phyloP scores from a whole-genome alignment of 1,284 basidiomycete species.

The Entoloma clypeatum region DNA sequence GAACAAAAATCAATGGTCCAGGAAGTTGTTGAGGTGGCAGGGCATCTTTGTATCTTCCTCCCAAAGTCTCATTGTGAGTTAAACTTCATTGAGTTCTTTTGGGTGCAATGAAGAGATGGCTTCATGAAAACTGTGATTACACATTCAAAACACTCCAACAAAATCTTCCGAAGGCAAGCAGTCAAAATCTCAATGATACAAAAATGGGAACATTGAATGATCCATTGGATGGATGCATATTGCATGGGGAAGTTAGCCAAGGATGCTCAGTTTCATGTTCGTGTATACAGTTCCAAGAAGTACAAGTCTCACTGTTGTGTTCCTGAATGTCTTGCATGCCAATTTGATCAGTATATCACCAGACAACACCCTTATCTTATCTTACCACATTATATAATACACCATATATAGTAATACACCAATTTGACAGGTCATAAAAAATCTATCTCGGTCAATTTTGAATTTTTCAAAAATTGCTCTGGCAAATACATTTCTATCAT shows the following conservation, averaged over 20 bases:
- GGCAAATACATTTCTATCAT: no score
- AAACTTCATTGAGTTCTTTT: constrained; percentile 33
- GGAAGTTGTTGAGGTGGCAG: constrained; percentile 22
- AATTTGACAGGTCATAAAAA: no score
- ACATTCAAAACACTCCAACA: constrained; percentile 22
- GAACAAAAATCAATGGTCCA: constrained; percentile 23
- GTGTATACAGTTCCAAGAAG: constrained; percentile 19
- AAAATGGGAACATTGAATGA: constrained; percentile 23
- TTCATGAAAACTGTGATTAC: constrained; percentile 25
- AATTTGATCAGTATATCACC: constrained; percentile 20
- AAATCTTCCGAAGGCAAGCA: constrained; percentile 20
- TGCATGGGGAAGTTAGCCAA: constrained; percentile 16
- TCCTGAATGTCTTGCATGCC: constrained; percentile 19
- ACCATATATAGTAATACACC: no score
- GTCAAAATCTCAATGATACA: constrained; percentile 20
- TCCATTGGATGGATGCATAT: constrained; percentile 25
- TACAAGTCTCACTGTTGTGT: constrained; percentile 22
- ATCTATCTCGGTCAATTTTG: no score
- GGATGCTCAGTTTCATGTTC: constrained; percentile 24
- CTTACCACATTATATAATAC: no score
- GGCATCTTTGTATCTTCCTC: constrained; percentile 23
- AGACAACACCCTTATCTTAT: no score
- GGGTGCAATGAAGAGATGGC: constrained; percentile 30
- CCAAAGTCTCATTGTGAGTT: no score
- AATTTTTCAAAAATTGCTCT: no score